These are phyloP conservation scores for Pelargonium citronellum DNA, from an alignment of 441 rosid genomes.

Conservation along the genomic window DNA sequence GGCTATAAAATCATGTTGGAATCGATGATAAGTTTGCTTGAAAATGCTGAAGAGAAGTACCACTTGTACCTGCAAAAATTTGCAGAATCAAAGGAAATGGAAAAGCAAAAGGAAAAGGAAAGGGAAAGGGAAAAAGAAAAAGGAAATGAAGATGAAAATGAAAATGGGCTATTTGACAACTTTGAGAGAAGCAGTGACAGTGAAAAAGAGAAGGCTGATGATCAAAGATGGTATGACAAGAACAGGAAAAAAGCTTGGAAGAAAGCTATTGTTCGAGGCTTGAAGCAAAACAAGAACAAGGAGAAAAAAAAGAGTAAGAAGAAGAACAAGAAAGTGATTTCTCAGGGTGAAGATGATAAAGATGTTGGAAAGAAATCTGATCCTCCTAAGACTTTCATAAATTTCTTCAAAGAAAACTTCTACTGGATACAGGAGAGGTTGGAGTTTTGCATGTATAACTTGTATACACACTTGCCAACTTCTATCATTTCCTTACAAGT, in stretches of 20 bases:
- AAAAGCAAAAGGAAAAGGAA: neutral
- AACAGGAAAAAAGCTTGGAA: neutral
- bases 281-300: neutral
- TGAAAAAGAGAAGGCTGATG: neutral
- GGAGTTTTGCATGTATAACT: neutral
- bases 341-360: neutral
- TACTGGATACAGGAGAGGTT: constrained; percentile 13
- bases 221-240: neutral
- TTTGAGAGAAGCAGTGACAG: neutral
- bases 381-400: too few species aligned
- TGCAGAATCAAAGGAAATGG: too few species aligned
- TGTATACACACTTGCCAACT: neutral
- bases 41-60: neutral
- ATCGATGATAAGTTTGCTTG: neutral
- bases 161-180: neutral
- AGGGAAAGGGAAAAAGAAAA: neutral
- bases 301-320: neutral
- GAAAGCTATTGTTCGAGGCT: constrained; percentile 4
- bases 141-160: neutral
- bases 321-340: neutral
- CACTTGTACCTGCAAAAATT: neutral
- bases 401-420: neutral
- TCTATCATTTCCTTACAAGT: neutral
- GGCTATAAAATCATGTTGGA: neutral
- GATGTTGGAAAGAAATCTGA: too few species aligned